Evolutionary conservation across 2,329 filamentous ascomycete species (phyloP), one percentile per base, ranked within the genome.

Genomic region (Colletotrichum paranaense): DNA sequence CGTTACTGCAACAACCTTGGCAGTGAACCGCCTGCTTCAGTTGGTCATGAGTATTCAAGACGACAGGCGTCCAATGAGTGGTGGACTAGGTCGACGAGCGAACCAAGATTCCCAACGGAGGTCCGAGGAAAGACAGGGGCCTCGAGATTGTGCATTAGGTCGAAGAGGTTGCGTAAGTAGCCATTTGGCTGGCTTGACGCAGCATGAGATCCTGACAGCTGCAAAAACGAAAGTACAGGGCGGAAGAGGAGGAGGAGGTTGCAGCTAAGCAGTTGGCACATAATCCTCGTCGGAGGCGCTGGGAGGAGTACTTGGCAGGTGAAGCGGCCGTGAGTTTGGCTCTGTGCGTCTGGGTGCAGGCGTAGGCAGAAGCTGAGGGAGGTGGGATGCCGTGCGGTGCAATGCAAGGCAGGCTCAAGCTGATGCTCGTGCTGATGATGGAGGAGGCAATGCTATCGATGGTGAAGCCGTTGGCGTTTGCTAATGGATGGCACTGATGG

Each of bases 71-170:
- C 52, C 66, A 57, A 62, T 30, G 49, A 42, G 22, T 56, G 49
- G 30, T 9, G 28, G 49, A 63, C 32, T 30, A 52, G 55, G 53
- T 38, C 38, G 55, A 24, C 16, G 32, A 38, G 46, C 19, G 1
- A 8, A 12, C 58, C 46, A 49, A 49, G 24, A 46, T 53, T 58
- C 62, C 67, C 57, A 72, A 74, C 72, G 72, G 72, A 74, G 72
- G 72, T 74, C 72, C 72, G 72, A 72, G 68, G 30, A 52, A 57
- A 72, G 68, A 72, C 67, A 42, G 68, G 57, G 68, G 68, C 55
- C 49, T 62, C 38, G 72, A 72, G 67, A 59, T 74, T 52, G 62
- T 63, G 53, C 57, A 58, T 72, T 62, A 49, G 68, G 68, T 30
- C 26, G 28, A 32, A 52, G 58, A 58, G 62, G 58, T 12, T 38